Evolutionary conservation across 1,139 yeast genomes (phyloP), one percentile per base, ranked within the genome.

Genomic region (Geotrichum europaeum): DNA sequence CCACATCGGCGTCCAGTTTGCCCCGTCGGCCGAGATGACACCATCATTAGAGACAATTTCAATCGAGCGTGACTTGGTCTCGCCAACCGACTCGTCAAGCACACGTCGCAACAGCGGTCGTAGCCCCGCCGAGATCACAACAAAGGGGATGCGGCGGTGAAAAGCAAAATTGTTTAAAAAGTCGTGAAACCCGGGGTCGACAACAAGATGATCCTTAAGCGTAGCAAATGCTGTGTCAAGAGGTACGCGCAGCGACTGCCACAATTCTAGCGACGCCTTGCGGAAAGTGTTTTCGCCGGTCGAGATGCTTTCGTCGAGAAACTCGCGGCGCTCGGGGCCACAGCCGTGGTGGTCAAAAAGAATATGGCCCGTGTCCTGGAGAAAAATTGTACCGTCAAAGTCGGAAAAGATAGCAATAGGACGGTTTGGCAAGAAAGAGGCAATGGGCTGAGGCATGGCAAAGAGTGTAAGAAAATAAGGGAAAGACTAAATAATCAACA

Each of bases 41-140:
- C 84, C 87, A 54, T 79, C 84, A 67, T 85, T 85, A 61, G 86
- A 80, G 64, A 83, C 81, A 70, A 85, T 83, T 61, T 82, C 84
- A 66, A 85, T 84, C 65, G 81, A 77, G 50, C 75, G 72, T 40
- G 82, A 77, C 43, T 82, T 81, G 60, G 83, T 85, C 58, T 74
- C 75, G 20, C 89, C 89, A 50, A 85, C 80, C 69, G 84, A 81
- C 65, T 77, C 78, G 66, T 80, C 79, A 65, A 85, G 80, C 58
- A 85, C 84, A 24, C 84, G 84, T 57, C 82, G 75, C 64, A 85
- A 79, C 63, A 85, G 78, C 15, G 89, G 89, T 68, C 78, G 79
- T 79, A 85, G 79, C 15, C 89, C 89, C 15, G 87, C 85, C 52
- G 85, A 80, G 62, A 85, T 83, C 47, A 85, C 86, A 53, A 84